phyloP scores from a whole-genome alignment of 2,329 filamentous ascomycete genomes.

The Aspergillus jensenii region DNA sequence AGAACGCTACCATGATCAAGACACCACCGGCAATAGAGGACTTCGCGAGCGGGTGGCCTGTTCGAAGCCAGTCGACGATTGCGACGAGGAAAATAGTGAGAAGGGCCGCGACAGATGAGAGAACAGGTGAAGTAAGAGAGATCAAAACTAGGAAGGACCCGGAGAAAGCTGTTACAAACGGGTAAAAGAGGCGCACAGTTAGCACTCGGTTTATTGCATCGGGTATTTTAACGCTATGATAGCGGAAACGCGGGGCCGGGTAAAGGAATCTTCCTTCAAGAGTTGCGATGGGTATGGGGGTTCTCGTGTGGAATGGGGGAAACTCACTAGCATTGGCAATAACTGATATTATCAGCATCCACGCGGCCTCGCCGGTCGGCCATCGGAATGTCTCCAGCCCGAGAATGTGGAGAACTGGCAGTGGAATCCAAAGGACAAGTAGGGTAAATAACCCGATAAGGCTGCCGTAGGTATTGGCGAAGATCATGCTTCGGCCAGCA shows the following conservation, averaged over 20 bases:
- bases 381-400: slow-evolving; percentile 82
- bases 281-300: neutral
- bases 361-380: slow-evolving; percentile 73
- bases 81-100: slow-evolving; percentile 97
- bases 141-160: slow-evolving; percentile 93
- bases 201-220: neutral
- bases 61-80: slow-evolving; percentile 83
- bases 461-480: slow-evolving; percentile 88
- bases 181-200: neutral
- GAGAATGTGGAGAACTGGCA: slow-evolving; percentile 77
- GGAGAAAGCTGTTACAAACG: slow-evolving; percentile 63
- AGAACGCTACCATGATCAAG: slow-evolving; percentile 84
- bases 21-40: slow-evolving; percentile 79
- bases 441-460: slow-evolving; percentile 86
- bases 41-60: slow-evolving; percentile 70
- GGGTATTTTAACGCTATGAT: neutral
- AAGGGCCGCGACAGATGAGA: slow-evolving; percentile 88
- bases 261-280: neutral
- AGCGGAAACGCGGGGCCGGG: neutral
- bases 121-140: slow-evolving; percentile 84
- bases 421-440: slow-evolving; percentile 83
- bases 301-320: neutral
- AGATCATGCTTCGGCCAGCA: slow-evolving; percentile 87
- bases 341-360: slow-evolving; percentile 77
- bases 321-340: slow-evolving; percentile 75